Evolutionary conservation across 2,329 filamentous ascomycete genomes (phyloP), one percentile per base, ranked within the genome.

Genomic region (Macrophomina phaseolina): DNA sequence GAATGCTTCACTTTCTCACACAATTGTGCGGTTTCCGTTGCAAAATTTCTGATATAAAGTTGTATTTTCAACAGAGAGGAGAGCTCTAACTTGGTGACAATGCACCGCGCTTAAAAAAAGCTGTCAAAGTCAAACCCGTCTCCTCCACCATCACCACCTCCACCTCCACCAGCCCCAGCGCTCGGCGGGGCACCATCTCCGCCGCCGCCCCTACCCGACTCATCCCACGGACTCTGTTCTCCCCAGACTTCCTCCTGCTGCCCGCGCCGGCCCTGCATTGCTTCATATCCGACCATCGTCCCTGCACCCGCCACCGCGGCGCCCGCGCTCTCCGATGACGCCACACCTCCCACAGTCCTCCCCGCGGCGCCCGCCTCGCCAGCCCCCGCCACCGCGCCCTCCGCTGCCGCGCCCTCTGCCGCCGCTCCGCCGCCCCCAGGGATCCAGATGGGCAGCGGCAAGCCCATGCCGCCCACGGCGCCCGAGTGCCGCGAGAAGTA

Each of bases 401-500:
- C 23, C 76, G 79, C n/a, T 0, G 78, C 80, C 5, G 73, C 79
- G 32, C 36, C 63, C 70, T 60, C 75, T 16, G 71, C 73, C 5
- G 68, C 72, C 4, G 70, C 74, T 18, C 77, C 78, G 16, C 74
- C 71, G 60, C 88, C 72, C 12, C 64, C 64, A 0, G 87, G 87
- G 73, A 89, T 71, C 23, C 86, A 87, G 76, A 88, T 81, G 46
- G 75, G 75, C 70, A 72, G 74, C 83, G 81, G 1, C 68, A 78
- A 72, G 6, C 69, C 64, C 70, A 83, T 80, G 51, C 82, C 74
- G 16, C 82, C 77, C 16, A 67, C 77, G 9, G 81, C 81, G 18
- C 79, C 75, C 64, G 85, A 87, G 69, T 89, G 86, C 1, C 87
- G 81, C 67, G 86, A 89, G 77, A 90, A 90, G 75, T 90, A 90